These are phyloP conservation scores for Wallacemonas sp. DNA, from an alignment of 208 protist genomes.

Conservation along the genomic window DNA sequence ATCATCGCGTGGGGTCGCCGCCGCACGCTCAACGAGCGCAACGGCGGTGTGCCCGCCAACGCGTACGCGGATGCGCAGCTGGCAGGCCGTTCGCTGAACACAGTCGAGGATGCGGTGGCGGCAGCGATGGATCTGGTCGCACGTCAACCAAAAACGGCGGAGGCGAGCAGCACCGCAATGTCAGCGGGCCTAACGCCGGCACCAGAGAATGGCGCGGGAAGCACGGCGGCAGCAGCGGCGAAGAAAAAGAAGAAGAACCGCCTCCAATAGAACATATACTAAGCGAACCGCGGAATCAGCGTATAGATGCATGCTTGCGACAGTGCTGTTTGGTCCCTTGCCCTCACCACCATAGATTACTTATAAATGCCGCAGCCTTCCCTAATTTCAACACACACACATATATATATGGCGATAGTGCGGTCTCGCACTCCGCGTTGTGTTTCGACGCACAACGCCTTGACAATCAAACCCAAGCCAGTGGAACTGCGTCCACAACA, in stretches of 20 bases:
- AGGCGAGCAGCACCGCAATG: neutral
- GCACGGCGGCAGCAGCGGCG: neutral
- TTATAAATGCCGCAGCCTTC: too few species aligned
- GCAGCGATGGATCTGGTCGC: conserved; percentile 69
- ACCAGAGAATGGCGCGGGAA: neutral
- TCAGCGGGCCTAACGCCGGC: neutral
- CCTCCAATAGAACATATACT: too few species aligned
- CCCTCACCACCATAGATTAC: too few species aligned
- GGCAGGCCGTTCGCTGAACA: conserved; percentile 28
- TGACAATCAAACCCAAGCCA: too few species aligned
- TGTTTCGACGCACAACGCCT: too few species aligned
- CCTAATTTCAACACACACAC: too few species aligned
- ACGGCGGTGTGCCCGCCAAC: conserved; percentile 52
- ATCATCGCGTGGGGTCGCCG: conserved; percentile 92
- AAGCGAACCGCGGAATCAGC: too few species aligned
- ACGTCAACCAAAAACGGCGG: conserved; percentile 3
- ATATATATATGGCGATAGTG: too few species aligned
- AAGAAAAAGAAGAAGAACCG: conserved; percentile 80
- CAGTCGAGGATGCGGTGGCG: conserved; percentile 70
- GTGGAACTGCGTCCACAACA: too few species aligned
- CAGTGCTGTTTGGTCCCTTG: too few species aligned
- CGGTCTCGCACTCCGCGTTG: too few species aligned
- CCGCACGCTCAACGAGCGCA: conserved; percentile 72
- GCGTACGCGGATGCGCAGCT: conserved; percentile 18
- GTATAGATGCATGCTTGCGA: too few species aligned